These are phyloP conservation scores for Penstemon eatonii DNA, from an alignment of 257 asterid genomes.

Conservation along the genomic window DNA sequence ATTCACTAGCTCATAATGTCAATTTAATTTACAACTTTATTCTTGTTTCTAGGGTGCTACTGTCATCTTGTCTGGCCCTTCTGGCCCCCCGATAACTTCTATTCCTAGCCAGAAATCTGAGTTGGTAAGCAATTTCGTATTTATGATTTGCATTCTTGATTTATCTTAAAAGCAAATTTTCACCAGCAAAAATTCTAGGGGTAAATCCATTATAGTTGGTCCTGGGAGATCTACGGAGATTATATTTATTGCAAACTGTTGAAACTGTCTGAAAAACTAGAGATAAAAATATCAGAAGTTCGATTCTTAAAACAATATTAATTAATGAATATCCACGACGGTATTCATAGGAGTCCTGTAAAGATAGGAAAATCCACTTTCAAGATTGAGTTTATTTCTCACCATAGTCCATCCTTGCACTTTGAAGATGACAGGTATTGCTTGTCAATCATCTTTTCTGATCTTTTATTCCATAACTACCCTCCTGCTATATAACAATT, in stretches of 20 bases:
- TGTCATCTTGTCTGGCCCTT: slow-evolving; percentile 84
- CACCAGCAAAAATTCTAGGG: neutral
- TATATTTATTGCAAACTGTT: neutral
- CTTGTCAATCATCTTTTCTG: neutral
- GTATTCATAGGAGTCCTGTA: neutral
- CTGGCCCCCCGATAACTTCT: slow-evolving; percentile 87
- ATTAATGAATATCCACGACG: neutral
- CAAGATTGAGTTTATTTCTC: slow-evolving; percentile 1
- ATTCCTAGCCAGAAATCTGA: slow-evolving; percentile 87
- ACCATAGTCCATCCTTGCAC: neutral
- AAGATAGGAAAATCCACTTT: neutral
- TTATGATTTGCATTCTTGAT: slow-evolving; percentile 14
- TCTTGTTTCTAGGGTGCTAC: slow-evolving; percentile 79
- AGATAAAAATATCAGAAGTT: neutral
- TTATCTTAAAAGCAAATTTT: slow-evolving; percentile 8
- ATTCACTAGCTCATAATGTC: slow-evolving; percentile 18
- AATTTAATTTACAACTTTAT: slow-evolving; percentile 19
- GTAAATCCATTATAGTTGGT: slow-evolving; percentile 1
- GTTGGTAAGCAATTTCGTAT: slow-evolving; percentile 59
- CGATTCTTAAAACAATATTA: neutral
- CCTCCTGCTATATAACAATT: slow-evolving; percentile 13
- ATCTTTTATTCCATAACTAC: neutral
- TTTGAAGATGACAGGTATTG: slow-evolving; percentile 4
- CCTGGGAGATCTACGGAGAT: slow-evolving; percentile 19
- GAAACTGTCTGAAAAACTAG: neutral